Conservation (phyloP, 495 filamentous ascomycete genomes). For the Aspergillus funiculosus region DNA sequence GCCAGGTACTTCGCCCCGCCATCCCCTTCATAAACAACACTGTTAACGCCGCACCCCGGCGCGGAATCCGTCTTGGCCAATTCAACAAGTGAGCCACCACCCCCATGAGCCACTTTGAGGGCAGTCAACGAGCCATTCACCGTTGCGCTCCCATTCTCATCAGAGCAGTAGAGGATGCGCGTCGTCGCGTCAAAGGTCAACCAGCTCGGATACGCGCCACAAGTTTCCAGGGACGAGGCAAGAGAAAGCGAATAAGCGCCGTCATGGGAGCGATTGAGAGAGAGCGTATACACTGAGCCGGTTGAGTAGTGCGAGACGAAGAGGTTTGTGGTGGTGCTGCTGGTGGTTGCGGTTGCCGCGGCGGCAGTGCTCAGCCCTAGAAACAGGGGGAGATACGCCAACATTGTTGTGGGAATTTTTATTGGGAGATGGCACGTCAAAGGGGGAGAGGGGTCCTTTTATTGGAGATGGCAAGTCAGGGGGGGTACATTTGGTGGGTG, state of each 20-base stretch:
- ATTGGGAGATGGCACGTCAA: too few species aligned
- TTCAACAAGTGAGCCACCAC: conserved; percentile 29
- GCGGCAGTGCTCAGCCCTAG: not conserved
- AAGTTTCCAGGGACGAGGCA: conserved; percentile 35
- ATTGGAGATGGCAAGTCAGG: too few species aligned
- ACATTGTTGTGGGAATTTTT: too few species aligned
- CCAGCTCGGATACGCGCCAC: conserved; percentile 55
- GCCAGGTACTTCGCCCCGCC: conserved; percentile 32
- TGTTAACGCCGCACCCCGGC: conserved; percentile 36
- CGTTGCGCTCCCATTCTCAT: conserved; percentile 38
- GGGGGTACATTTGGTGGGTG: too few species aligned
- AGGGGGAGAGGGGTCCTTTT: too few species aligned
- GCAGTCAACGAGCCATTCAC: conserved; percentile 30
- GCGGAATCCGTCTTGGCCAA: conserved; percentile 23
- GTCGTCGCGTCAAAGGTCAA: conserved; percentile 50
- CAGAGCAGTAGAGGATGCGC: conserved; percentile 53
- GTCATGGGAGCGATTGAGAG: conserved; percentile 30
- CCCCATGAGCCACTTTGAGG: conserved; percentile 14
- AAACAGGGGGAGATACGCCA: not conserved
- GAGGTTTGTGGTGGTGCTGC: conserved; percentile 28
- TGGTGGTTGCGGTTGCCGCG: conserved; percentile 1
- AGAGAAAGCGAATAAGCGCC: conserved; percentile 31
- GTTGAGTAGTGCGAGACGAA: conserved; percentile 60
- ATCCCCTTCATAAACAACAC: conserved; percentile 30
- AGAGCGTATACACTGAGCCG: conserved; percentile 46